Conservation (phyloP, 345 rosid species). For the Hibiscus syriacus region DNA sequence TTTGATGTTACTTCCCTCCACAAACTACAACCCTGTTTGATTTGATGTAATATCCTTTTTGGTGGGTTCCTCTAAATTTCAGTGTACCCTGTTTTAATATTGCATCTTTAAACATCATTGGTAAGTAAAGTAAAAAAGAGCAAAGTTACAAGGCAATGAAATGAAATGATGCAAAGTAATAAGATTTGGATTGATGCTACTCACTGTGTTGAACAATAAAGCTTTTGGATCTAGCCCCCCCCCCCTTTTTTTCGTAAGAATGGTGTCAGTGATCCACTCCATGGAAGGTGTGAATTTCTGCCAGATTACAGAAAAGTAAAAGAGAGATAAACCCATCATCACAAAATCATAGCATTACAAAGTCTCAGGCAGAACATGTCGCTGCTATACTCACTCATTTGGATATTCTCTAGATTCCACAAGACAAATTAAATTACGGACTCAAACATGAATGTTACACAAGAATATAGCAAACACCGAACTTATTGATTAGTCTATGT, state of each 20-base stretch:
- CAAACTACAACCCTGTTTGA: constrained; percentile 12
- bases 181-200: not conserved
- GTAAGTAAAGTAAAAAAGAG: not conserved
- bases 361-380: no score
- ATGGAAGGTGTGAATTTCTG: not conserved
- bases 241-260: no score
- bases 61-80: no score
- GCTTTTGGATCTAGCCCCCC: no score
- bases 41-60: no score
- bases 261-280: constrained; percentile 4
- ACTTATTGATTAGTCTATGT: no score
- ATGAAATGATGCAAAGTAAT: not conserved
- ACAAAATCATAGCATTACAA: not conserved
- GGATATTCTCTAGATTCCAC: not conserved
- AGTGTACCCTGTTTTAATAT: no score
- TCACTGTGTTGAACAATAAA: not conserved
- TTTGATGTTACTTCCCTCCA: constrained; percentile 19
- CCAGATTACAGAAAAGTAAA: not conserved
- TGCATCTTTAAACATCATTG: no score
- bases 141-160: not conserved
- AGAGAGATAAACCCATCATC: not conserved
- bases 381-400: not conserved
- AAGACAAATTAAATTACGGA: not conserved
- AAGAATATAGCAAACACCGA: no score
- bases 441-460: not conserved